phyloP scores from a whole-genome alignment of 768 basidiomycete species.

The Lactarius sp. region DNA sequence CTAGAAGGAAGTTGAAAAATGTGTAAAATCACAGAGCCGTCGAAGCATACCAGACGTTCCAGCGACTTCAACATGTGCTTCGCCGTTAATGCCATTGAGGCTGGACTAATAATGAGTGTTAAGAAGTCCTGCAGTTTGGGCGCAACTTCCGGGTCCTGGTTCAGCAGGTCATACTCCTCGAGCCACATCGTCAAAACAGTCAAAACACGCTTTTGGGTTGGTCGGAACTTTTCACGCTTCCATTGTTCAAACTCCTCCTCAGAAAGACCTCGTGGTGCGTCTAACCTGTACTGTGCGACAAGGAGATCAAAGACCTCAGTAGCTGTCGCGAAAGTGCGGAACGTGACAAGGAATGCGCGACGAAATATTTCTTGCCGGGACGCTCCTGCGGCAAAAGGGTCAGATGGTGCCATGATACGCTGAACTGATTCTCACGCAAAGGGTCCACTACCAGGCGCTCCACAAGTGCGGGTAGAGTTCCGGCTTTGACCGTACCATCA shows the following conservation, averaged over 20 bases:
- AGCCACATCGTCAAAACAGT: constrained; percentile 57
- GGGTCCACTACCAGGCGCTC: constrained; percentile 63
- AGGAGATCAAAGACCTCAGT: constrained; percentile 65
- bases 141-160: constrained; percentile 61
- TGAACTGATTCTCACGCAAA: constrained; percentile 44
- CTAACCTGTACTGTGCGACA: constrained; percentile 55
- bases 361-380: constrained; percentile 38
- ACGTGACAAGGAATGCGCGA: constrained; percentile 76
- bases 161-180: constrained; percentile 53
- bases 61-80: constrained; percentile 48
- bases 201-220: constrained; percentile 58
- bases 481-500: constrained; percentile 63
- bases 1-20: constrained; percentile 3
- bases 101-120: constrained; percentile 34
- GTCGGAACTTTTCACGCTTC: constrained; percentile 55
- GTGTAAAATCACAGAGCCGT: neutral
- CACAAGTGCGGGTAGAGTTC: constrained; percentile 66
- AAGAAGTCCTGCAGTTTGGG: constrained; percentile 54
- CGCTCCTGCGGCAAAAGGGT: constrained; percentile 19
- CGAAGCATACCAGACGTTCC: constrained; percentile 48
- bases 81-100: constrained; percentile 42
- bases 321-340: constrained; percentile 71
- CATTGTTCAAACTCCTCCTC: constrained; percentile 57
- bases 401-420: neutral
- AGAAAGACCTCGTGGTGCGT: constrained; percentile 41